phyloP scores from a whole-genome alignment of 1,139 yeast genomes.

The Meyerozyma carpophila region DNA sequence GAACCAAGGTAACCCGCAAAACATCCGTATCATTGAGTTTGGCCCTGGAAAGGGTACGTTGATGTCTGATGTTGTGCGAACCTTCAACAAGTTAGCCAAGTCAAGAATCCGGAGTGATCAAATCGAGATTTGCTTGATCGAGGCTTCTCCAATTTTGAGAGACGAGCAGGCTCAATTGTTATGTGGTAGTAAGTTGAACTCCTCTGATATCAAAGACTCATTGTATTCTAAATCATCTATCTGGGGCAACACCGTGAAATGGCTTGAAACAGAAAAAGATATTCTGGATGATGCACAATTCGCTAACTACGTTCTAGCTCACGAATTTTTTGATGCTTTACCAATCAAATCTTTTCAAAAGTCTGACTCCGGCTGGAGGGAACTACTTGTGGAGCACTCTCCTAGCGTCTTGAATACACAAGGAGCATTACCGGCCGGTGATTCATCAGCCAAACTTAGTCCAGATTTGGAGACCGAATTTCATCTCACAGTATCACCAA shows the following conservation, averaged over 20 bases:
- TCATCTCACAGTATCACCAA: conserved; percentile 54
- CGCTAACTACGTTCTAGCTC: conserved; percentile 70
- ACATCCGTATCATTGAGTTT: conserved; percentile 64
- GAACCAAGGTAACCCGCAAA: conserved; percentile 46
- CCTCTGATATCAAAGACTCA: conserved; percentile 23
- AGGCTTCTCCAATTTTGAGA: conserved; percentile 66
- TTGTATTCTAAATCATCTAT: conserved; percentile 37
- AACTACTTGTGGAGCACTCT: conserved; percentile 57
- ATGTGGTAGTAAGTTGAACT: conserved; percentile 26
- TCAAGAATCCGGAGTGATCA: conserved; percentile 14
- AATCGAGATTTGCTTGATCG: conserved; percentile 54
- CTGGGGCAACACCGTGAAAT: conserved; percentile 51
- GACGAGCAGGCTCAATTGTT: conserved; percentile 49
- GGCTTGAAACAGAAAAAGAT: conserved; percentile 71
- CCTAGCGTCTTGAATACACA: conserved; percentile 38
- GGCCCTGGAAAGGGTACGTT: conserved; percentile 88
- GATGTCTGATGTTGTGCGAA: conserved; percentile 56
- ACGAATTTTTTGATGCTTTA: conserved; percentile 83
- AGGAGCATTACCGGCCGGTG: conserved; percentile 15
- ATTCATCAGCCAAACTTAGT: conserved; percentile 2
- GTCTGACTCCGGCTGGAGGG: conserved; percentile 71
- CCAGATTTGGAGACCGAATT: conserved; percentile 39
- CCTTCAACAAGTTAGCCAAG: conserved; percentile 38
- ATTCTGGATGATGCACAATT: conserved; percentile 28
- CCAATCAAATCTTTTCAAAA: conserved; percentile 70